Evolutionary conservation across 139 green algal genomes (phyloP).

Genomic region (Zygnema cylindricum): DNA sequence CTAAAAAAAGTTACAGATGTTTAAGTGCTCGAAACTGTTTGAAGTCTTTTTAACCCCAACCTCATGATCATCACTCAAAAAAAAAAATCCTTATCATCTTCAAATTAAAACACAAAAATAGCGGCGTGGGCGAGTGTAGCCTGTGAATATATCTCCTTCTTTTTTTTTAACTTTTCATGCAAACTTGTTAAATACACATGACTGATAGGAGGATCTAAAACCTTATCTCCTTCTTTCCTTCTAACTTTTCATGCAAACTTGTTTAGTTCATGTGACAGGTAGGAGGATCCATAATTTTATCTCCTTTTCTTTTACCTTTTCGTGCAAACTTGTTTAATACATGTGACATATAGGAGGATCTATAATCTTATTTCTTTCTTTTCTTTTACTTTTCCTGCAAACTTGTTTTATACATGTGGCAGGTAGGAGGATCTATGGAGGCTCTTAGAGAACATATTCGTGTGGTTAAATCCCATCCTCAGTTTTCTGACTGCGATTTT

Average conservation of each 20-base stretch:
- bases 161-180: neutral
- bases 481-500: slow-evolving; percentile 55
- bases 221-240: slow-evolving; percentile 3
- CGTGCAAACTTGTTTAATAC: neutral
- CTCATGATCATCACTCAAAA: too few relatives aligned
- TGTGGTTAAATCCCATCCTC: slow-evolving; percentile 21
- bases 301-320: neutral
- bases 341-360: neutral
- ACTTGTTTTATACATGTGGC: neutral
- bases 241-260: neutral
- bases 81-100: too few relatives aligned
- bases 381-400: neutral
- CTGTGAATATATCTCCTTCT: slow-evolving; percentile 15
- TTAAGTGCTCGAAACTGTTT: too few relatives aligned
- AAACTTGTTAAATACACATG: neutral
- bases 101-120: too few relatives aligned
- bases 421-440: slow-evolving; percentile 33
- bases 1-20: too few relatives aligned
- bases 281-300: too few relatives aligned
- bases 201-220: too few relatives aligned
- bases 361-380: too few relatives aligned
- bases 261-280: neutral
- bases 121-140: too few relatives aligned
- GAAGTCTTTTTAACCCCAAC: too few relatives aligned
- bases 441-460: slow-evolving; percentile 39